Evolutionary conservation across 139 green algal species (phyloP), one percentile per base, ranked within the genome.

Genomic region (Tetraselmis chui): DNA sequence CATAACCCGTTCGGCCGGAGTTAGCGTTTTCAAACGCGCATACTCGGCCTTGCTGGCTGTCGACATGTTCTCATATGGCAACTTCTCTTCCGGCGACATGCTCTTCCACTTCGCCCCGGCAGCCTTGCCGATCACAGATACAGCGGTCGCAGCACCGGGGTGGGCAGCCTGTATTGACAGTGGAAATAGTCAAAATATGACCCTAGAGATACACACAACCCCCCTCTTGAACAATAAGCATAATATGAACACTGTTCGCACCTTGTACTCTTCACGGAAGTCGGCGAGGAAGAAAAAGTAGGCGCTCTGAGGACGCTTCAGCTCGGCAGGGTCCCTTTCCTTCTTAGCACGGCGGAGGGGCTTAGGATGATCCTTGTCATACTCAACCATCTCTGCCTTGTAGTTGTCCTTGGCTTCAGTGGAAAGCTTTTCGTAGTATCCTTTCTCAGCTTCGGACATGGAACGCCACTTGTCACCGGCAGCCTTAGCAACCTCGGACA

Each of bases 211-310:
- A n/a, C n/a, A n/a, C n/a, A n/a, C n/a, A n/a, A n/a, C n/a, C n/a
- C n/a, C n/a, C n/a, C n/a, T n/a, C n/a, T n/a, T n/a, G n/a, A n/a
- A n/a, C n/a, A n/a, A n/a, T n/a, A n/a, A n/a, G n/a, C n/a, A n/a
- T n/a, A n/a, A n/a, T n/a, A n/a, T n/a, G n/a, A n/a, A n/a, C n/a
- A n/a, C n/a, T n/a, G n/a, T n/a, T n/a, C n/a, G n/a, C n/a, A 87
- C 84, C 84, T 85, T 85, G 80, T 85, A 85, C 29, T 32, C 24
- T 29, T 84, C 80, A 32, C 77, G 77, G 59, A 85, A 87, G 29
- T 87, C 84, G 26, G 59, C 77, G 1, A 85, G 81, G 75, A 85
- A 87, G 80, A 87, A 84, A 45, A 83, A 82, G 84, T 85, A 87
- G 31, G 84, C 84, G 29, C 31, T 81, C 84, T 87, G 84, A 26